phyloP scores from a whole-genome alignment of 2,329 filamentous ascomycete genomes.

The Ophiostoma australiae region DNA sequence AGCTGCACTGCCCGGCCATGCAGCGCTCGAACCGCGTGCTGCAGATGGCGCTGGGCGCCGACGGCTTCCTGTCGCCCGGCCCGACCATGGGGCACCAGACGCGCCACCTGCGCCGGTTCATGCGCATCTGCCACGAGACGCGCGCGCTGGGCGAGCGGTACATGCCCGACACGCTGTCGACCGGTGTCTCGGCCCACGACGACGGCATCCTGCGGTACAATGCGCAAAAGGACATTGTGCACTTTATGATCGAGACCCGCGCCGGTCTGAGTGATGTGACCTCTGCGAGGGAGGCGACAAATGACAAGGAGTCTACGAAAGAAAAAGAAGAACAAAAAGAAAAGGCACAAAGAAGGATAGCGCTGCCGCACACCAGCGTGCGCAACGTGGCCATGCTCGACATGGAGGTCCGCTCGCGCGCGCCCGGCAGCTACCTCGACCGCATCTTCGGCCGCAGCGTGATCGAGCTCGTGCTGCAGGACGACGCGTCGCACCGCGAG shows the following conservation, averaged over 20 bases:
- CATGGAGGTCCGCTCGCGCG: slow-evolving; percentile 14
- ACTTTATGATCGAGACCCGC: slow-evolving; percentile 16
- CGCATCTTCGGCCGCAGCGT: slow-evolving; percentile 3
- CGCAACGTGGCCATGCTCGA: slow-evolving; percentile 22
- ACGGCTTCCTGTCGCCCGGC: not conserved
- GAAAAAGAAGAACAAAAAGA: not conserved
- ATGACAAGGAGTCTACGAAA: not conserved
- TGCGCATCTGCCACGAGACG: slow-evolving; percentile 25
- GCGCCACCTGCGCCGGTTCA: slow-evolving; percentile 18
- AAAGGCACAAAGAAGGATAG: not conserved
- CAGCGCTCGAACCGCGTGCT: slow-evolving; percentile 18
- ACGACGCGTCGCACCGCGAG: slow-evolving; percentile 21
- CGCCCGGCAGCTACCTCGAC: slow-evolving; percentile 14
- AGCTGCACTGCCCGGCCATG: slow-evolving; percentile 22
- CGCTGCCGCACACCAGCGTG: slow-evolving; percentile 11
- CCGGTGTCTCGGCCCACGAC: slow-evolving; percentile 6
- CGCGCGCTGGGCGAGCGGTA: slow-evolving; percentile 21
- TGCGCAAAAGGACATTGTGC: slow-evolving; percentile 24
- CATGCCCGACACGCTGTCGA: slow-evolving; percentile 26
- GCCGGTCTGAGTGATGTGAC: not conserved
- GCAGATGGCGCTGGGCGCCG: not conserved
- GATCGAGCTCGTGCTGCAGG: not conserved
- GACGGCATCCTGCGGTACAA: slow-evolving; percentile 24
- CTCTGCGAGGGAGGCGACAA: no score
- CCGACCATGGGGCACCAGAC: slow-evolving; percentile 14